Evolutionary conservation across 805 yeast species (phyloP), one percentile per base, ranked within the genome.

Genomic region (Lipomyces kockii): DNA sequence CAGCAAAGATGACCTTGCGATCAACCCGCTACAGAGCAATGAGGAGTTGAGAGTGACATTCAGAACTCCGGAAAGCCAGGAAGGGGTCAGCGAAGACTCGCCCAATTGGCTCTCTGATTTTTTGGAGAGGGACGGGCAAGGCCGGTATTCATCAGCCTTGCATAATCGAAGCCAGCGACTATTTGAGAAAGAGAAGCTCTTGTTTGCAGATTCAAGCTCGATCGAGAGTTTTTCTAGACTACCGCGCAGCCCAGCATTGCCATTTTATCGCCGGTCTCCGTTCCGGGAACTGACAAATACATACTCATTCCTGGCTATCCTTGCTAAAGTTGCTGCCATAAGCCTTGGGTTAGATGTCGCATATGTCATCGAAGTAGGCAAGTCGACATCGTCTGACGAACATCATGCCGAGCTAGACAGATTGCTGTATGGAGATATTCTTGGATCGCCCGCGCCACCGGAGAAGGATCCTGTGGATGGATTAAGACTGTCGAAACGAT

Each of bases 251-350:
- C 51, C 52, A 22, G 14, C 25, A 9, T 22, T 51, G n/a, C 46
- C 34, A 35, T 11, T n/a, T 6, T 46, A 22, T 32, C 29, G 46
- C 5, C 43, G 53, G 22, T n/a, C 29, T n/a, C 49, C 32, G 6
- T 65, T 29, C 37, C 17, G 57, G 3, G 57, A 43, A n/a, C 27
- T 49, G 17, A 52, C 58, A n/a, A 51, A 49, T 22, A 58, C 61
- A 7, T 7, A 49, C 27, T 37, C 35, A 14, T 60, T 62, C 9
- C 61, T 66, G 20, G 34, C 58, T 8, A 51, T 62, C 39, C 46
- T 62, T 53, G 63, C 66, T 14, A 61, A 54, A 27, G 34, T 66
- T 5, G n/a, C 60, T 9, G 60, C 69, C 7, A 22, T 56, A 25
- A 51, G 35, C 32, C 54, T 62, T 20, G 58, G 46, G 2, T 60